Evolutionary conservation across 1,284 basidiomycete genomes (phyloP).

Genomic region (Trametes hirsuta): DNA sequence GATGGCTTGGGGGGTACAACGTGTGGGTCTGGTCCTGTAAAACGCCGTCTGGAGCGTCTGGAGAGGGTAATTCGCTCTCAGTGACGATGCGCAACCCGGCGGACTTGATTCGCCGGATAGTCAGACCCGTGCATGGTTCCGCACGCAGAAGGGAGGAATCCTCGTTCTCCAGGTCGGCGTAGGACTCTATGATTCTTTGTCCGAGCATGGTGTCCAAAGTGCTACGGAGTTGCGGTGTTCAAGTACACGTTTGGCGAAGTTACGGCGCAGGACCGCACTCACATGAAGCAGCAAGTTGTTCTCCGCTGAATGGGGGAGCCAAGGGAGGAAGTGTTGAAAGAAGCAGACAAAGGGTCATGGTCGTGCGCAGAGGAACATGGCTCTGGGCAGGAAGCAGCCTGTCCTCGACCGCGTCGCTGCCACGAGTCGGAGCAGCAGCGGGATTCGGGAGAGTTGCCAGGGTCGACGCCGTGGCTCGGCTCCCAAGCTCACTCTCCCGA

Average conservation of each 20-base stretch:
- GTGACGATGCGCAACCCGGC: constrained; percentile 24
- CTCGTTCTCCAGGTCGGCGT: constrained; percentile 6
- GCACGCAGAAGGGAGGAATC: not conserved
- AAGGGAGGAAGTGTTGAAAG: not conserved
- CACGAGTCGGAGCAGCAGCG: not conserved
- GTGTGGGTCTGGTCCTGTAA: constrained; percentile 7
- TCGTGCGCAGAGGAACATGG: not conserved
- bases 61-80: constrained; percentile 12
- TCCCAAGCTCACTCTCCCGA: not conserved
- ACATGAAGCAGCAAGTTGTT: not conserved
- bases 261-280: not conserved
- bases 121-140: constrained; percentile 15
- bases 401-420: not conserved
- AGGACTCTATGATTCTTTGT: constrained; percentile 23
- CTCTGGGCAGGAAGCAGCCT: not conserved
- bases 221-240: not conserved
- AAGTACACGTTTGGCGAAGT: not conserved
- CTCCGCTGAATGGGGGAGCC: not conserved
- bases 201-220: constrained; percentile 17
- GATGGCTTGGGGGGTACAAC: constrained; percentile 5
- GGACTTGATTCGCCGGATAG: constrained; percentile 23
- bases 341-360: not conserved
- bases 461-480: not conserved
- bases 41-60: not conserved
- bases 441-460: constrained; percentile 4